Conservation (phyloP, 805 yeast genomes). For the Yamadazyma laniorum region DNA sequence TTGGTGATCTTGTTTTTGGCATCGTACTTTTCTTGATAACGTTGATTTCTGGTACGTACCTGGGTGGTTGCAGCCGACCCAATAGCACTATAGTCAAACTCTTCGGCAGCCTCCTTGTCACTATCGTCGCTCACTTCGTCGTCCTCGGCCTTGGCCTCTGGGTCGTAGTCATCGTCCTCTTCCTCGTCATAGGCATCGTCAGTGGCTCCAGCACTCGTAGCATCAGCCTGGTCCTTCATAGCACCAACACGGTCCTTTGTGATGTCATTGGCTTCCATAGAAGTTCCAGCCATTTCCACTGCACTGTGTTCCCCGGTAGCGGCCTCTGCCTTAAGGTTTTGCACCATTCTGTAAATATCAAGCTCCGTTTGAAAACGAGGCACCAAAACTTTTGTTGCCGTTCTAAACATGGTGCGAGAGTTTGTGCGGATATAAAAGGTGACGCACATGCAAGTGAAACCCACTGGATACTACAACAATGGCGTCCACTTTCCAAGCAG, state of each 20-base stretch:
- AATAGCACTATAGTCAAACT: slow-evolving; percentile 48
- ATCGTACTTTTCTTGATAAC: slow-evolving; percentile 37
- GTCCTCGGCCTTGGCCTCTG: slow-evolving; percentile 19
- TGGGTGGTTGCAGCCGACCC: slow-evolving; percentile 53
- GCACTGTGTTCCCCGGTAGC: neutral
- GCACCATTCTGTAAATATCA: neutral
- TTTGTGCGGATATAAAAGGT: no score
- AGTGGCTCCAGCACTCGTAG: neutral
- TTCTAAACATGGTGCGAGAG: neutral
- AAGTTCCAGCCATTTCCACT: no score
- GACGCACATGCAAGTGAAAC: no score
- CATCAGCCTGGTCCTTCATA: no score
- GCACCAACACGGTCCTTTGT: neutral
- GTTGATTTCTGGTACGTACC: slow-evolving; percentile 67
- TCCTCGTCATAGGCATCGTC: slow-evolving; percentile 23
- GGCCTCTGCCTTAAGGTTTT: neutral
- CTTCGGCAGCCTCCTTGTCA: slow-evolving; percentile 31
- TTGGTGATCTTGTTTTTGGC: slow-evolving; percentile 1
- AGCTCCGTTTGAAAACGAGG: neutral
- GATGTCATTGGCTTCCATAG: neutral
- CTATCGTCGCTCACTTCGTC: slow-evolving; percentile 29
- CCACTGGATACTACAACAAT: no score
- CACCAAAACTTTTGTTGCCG: neutral
- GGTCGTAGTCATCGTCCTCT: slow-evolving; percentile 35
- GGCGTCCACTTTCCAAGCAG: slow-evolving; percentile 23